Base-by-base conservation (phyloP, 306 rosid species). In the Citrullus mucosospermus region DNA sequence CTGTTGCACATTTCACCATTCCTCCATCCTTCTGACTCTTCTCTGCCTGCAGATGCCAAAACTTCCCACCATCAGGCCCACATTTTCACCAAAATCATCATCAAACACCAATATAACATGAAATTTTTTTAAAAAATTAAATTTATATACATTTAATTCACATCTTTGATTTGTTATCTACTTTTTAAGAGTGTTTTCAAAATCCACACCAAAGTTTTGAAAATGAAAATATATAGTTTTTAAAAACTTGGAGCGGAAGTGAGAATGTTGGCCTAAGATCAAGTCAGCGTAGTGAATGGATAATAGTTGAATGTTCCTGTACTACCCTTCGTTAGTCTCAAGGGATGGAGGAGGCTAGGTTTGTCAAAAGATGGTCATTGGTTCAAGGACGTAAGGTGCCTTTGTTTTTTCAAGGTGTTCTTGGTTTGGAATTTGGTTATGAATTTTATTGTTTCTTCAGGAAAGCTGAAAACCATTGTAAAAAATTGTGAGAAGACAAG, bases 21-120 rank as follows among this genome's bases (percentile, higher is more conserved):
- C 94, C 97, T 79, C 94, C 97, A 85, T 85, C 79, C 79, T 88
- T 82, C 86, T 91, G 97, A 1, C 85, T 83, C 86, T 86, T 90
- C 85, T 91, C 97, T 59, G 97, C 97, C 97, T 92, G 97, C 80
- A 55, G 78, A 83, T 46, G 22, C 55, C 79, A 80, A 17, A 81
- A 41, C 6, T 1, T 18, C 14, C 32, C 43, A 43, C 28, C 50
- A 38, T 65, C 68, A 61, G 39, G n/a, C 4, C 68, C 43, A 7
- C 14, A 8, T 14, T 66, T 36, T 55, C 48, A 38, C 22, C 59
- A 48, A 28, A 60, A 28, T 60, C 66, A 25, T 60, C 66, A 13
- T 25, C 2, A 15, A 61, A 30, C 18, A 61, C 10, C 67, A 30
- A 12, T 14, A 6, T 32, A 51, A 58, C 5, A 61, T 30, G 9